Percentiles rank a stretch among this genome's conserved stretches.
phyloP scores from a whole-genome alignment of 2,329 filamentous ascomycete species.

The Cryphonectria japonica region DNA sequence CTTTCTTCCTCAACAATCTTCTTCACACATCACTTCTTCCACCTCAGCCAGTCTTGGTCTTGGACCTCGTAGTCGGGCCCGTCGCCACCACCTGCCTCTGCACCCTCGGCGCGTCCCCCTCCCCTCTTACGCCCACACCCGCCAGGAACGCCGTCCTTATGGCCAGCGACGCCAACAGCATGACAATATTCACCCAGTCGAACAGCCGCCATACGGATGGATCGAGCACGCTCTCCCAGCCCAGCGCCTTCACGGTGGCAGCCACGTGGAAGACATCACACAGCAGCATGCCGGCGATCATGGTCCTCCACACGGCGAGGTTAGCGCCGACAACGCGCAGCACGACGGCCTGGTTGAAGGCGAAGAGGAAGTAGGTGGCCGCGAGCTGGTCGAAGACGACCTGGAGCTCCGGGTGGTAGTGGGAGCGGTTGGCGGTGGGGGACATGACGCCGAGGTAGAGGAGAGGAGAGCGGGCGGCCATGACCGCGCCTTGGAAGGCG shows the following conservation, averaged over 20 bases:
- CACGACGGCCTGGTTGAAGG: conserved; percentile 37
- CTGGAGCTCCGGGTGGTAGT: conserved; percentile 33
- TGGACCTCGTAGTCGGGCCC: conserved; percentile 13
- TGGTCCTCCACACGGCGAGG: conserved; percentile 36
- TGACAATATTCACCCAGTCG: conserved; percentile 43
- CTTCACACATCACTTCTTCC: neutral
- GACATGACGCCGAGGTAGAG: conserved; percentile 28
- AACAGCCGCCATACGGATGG: conserved; percentile 39
- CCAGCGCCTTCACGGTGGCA: conserved; percentile 39
- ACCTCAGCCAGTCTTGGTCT: conserved; percentile 21
- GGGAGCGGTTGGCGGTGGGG: conserved; percentile 13
- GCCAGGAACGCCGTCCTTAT: conserved; percentile 42
- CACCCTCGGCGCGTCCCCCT: neutral
- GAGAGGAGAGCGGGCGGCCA: conserved; percentile 30
- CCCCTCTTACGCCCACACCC: conserved; percentile 37
- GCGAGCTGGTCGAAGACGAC: conserved; percentile 38
- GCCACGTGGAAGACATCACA: conserved; percentile 39
- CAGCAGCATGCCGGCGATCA: conserved; percentile 34
- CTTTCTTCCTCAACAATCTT: neutral
- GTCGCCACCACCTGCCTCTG: neutral
- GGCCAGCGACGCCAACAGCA: conserved; percentile 38
- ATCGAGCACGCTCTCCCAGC: conserved; percentile 34
- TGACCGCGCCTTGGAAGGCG: conserved; percentile 28
- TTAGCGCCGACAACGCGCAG: conserved; percentile 35
- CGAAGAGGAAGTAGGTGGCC: conserved; percentile 37